Evolutionary conservation across 176 grass and related monocot genomes (phyloP).

Genomic region (Thinopyrum elongatum): DNA sequence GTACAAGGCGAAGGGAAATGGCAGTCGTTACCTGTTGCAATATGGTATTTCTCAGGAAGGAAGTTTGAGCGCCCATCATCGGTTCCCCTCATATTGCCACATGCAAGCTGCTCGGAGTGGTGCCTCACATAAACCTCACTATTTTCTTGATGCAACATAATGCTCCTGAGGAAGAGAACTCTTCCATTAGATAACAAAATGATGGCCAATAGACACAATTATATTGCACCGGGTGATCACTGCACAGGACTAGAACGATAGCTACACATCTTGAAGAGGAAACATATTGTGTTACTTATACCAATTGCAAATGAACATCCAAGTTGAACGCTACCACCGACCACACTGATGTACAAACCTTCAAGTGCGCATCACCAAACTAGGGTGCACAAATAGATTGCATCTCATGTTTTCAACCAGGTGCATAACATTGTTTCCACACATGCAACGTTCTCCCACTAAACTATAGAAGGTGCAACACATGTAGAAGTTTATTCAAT

Average conservation of each 20-base stretch:
- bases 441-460: not conserved
- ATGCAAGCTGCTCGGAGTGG: conserved; percentile 44
- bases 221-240: not conserved
- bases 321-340: not conserved
- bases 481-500: not conserved
- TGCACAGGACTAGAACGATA: not conserved
- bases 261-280: not conserved
- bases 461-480: not conserved
- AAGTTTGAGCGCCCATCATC: conserved; percentile 32
- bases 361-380: not conserved
- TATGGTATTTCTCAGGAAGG: conserved; percentile 44
- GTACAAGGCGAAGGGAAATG: not conserved
- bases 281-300: not conserved
- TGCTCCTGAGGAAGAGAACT: conserved; percentile 5
- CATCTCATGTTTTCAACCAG: not conserved
- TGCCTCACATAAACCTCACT: conserved; percentile 42
- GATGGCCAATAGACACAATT: not conserved
- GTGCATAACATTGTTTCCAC: not conserved
- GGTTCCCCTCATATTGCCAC: conserved; percentile 35
- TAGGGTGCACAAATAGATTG: not conserved
- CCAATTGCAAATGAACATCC: not conserved
- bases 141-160: conserved; percentile 51
- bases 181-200: not conserved
- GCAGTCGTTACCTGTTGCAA: conserved; percentile 37
- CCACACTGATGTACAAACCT: not conserved